Percentiles rank a stretch among this genome's conserved stretches.
phyloP scores from a whole-genome alignment of 2,329 filamentous ascomycete genomes.

The Epichloe sp. region DNA sequence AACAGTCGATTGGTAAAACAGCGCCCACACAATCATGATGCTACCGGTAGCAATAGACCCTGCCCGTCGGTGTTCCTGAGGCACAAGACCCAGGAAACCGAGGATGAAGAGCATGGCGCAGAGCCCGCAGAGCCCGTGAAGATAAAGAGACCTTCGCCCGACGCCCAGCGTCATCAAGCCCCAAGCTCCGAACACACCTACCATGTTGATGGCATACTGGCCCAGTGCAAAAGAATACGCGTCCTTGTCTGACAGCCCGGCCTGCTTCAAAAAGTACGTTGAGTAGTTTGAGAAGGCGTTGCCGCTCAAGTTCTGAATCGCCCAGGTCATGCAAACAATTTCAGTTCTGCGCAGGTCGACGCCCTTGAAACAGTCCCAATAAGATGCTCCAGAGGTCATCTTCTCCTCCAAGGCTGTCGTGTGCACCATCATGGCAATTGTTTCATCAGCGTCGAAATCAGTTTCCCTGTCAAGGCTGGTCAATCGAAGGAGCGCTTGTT shows the following conservation, averaged over 20 bases:
- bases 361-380: constrained; percentile 74
- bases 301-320: constrained; percentile 49
- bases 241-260: constrained; percentile 37
- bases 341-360: constrained; percentile 65
- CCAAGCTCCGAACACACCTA: constrained; percentile 72
- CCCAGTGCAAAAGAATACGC: constrained; percentile 50
- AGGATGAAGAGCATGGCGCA: constrained; percentile 69
- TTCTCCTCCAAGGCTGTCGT: constrained; percentile 69
- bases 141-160: constrained; percentile 63
- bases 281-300: constrained; percentile 55
- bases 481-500: constrained; percentile 49
- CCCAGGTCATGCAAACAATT: constrained; percentile 52
- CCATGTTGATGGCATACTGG: constrained; percentile 61
- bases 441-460: constrained; percentile 70
- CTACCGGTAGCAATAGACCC: constrained; percentile 67
- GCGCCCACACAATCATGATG: constrained; percentile 73
- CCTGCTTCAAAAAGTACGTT: constrained; percentile 49
- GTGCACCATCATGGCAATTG: constrained; percentile 83
- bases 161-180: constrained; percentile 62
- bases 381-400: constrained; percentile 61
- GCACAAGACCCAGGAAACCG: constrained; percentile 69
- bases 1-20: constrained; percentile 76
- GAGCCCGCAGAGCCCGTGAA: constrained; percentile 61
- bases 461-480: constrained; percentile 51
- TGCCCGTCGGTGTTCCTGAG: constrained; percentile 40